Conservation (phyloP, 805 yeast genomes). For the Ogataea nonfermentans region DNA sequence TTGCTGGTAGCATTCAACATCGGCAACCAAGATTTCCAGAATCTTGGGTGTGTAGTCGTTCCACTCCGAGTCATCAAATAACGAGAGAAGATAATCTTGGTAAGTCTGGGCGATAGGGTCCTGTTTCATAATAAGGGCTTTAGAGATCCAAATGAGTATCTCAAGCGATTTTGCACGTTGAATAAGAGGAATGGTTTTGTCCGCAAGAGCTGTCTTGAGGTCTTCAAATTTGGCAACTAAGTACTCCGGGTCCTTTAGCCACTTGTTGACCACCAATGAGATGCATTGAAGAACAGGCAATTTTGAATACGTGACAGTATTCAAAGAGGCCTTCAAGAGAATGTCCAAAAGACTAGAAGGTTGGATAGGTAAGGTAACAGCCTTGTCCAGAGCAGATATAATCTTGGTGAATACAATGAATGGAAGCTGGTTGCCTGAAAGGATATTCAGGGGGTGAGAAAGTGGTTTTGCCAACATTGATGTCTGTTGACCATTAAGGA, state of each 20-base stretch:
- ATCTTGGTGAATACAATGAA: slow-evolving; percentile 45
- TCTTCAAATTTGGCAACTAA: slow-evolving; percentile 15
- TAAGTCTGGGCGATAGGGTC: slow-evolving; percentile 39
- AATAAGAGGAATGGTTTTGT: slow-evolving; percentile 6
- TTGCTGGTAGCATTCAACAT: slow-evolving; percentile 56
- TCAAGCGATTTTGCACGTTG: slow-evolving; percentile 43
- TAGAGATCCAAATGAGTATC: slow-evolving; percentile 63
- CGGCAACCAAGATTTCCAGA: slow-evolving; percentile 65
- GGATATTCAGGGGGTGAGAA: slow-evolving; percentile 19
- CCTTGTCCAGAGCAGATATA: slow-evolving; percentile 52
- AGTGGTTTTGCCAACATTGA: slow-evolving; percentile 21
- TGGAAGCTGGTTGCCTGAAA: slow-evolving; percentile 32
- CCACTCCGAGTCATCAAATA: slow-evolving; percentile 33
- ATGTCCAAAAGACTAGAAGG: slow-evolving; percentile 17
- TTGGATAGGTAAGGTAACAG: slow-evolving; percentile 27
- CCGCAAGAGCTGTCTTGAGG: neutral
- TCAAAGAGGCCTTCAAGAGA: slow-evolving; percentile 16
- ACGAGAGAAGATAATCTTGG: slow-evolving; percentile 35
- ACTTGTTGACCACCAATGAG: slow-evolving; percentile 57
- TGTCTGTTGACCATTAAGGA: slow-evolving; percentile 30
- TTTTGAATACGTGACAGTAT: slow-evolving; percentile 35
- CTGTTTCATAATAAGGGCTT: slow-evolving; percentile 62
- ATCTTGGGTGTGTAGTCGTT: slow-evolving; percentile 49
- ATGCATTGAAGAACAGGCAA: slow-evolving; percentile 57
- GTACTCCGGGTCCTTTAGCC: slow-evolving; percentile 32